These are phyloP conservation scores for Rhizopus arrhizus DNA, from an alignment of 371 early-diverging fungal genomes.

Conservation along the genomic window DNA sequence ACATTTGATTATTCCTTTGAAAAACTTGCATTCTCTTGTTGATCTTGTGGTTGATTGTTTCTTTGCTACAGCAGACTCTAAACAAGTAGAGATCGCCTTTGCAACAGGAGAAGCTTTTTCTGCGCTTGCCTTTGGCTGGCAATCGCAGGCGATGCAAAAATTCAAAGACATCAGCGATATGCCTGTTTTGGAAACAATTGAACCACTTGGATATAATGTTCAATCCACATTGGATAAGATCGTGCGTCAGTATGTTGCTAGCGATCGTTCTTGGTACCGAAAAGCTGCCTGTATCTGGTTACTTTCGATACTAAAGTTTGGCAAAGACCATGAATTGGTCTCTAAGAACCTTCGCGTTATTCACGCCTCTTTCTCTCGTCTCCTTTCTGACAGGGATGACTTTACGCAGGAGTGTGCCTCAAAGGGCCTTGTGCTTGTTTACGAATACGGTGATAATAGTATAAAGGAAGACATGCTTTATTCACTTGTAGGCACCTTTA, in stretches of 20 bases:
- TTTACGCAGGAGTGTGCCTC: conserved; percentile 84
- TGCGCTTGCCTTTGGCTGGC: conserved; percentile 70
- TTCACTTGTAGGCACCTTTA: conserved; percentile 65
- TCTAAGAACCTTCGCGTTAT: conserved; percentile 57
- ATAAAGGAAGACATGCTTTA: conserved; percentile 68
- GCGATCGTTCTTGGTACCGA: conserved; percentile 64
- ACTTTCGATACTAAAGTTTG: conserved; percentile 80
- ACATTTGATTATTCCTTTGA: conserved; percentile 61
- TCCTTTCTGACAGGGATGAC: conserved; percentile 84
- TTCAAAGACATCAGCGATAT: conserved; percentile 66
- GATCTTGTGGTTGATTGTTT: conserved; percentile 57
- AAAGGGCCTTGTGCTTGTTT: conserved; percentile 85
- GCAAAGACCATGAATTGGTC: conserved; percentile 53
- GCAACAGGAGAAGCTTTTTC: conserved; percentile 83
- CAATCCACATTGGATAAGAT: conserved; percentile 56
- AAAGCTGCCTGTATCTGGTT: conserved; percentile 89
- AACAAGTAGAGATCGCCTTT: conserved; percentile 84
- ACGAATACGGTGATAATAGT: conserved; percentile 78
- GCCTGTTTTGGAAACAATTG: conserved; percentile 17
- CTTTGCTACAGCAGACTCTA: conserved; percentile 66
- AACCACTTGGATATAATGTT: conserved; percentile 20
- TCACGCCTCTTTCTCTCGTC: conserved; percentile 72
- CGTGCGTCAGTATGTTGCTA: conserved; percentile 48
- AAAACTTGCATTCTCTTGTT: conserved; percentile 43
- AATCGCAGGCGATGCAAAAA: conserved; percentile 67